Evolutionary conservation across 805 yeast genomes (phyloP).

Genomic region (Isabelozyma heimii): DNA sequence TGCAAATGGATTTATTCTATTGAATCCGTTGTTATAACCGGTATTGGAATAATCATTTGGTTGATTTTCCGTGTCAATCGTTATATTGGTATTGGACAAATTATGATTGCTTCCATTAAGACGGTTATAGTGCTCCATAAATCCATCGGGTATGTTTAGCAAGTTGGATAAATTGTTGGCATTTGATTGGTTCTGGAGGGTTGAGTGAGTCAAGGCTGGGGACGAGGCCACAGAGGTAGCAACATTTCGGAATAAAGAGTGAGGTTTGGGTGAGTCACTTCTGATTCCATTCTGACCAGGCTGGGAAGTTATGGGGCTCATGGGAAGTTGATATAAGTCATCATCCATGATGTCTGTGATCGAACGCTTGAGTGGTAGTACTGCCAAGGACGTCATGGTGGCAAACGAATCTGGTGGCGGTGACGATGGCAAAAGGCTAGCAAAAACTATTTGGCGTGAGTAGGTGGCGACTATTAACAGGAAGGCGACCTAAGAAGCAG

Average conservation of each 20-base stretch:
- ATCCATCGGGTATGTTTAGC: conserved; percentile 31
- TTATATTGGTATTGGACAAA: conserved; percentile 3
- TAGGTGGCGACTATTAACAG: too few species aligned
- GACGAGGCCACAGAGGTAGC: conserved; percentile 8
- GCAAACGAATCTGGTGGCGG: background rate
- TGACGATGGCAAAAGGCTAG: background rate
- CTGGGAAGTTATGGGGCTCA: conserved; percentile 8
- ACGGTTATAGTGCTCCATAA: conserved; percentile 20
- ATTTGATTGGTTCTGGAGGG: conserved; percentile 1
- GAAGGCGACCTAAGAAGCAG: too few species aligned
- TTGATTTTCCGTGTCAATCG: background rate
- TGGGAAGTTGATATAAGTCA: conserved; percentile 47
- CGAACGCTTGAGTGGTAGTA: conserved; percentile 52
- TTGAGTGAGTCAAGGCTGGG: conserved; percentile 7
- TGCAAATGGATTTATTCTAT: conserved; percentile 27
- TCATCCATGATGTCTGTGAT: conserved; percentile 60
- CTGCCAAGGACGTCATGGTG: conserved; percentile 48
- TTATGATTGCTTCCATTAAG: conserved; percentile 13
- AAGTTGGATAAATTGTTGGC: conserved; percentile 21
- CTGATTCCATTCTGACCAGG: background rate
- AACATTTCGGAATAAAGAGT: background rate
- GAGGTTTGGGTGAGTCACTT: background rate
- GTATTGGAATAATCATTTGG: background rate
- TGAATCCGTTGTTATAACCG: conserved; percentile 1
- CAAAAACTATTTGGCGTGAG: background rate